A percentile compares a stretch with the other conserved stretches of the same genome.
Conservation (phyloP, 768 basidiomycete species). For the Sporobolomyces roseus region DNA sequence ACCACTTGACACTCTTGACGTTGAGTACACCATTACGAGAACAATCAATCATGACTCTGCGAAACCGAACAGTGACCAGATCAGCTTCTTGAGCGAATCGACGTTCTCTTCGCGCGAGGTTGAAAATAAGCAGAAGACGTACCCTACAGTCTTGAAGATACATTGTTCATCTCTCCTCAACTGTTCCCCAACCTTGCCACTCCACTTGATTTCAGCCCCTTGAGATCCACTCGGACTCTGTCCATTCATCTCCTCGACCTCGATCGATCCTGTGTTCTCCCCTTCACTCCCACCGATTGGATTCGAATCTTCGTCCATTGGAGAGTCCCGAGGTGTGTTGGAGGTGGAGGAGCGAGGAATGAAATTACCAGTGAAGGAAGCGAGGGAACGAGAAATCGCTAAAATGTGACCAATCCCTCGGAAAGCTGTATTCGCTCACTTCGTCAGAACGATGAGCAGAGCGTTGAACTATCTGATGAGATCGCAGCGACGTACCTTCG, state of each 20-base stretch:
- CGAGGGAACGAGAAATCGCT: constrained; percentile 32
- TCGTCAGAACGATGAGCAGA: too few species aligned
- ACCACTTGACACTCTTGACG: constrained; percentile 30
- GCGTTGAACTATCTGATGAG: too few species aligned
- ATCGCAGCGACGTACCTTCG: constrained; percentile 28
- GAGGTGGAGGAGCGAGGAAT: neutral
- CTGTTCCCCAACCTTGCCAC: constrained; percentile 25
- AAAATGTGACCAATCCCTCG: constrained; percentile 42
- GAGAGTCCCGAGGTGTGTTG: constrained; percentile 1
- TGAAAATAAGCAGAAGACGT: neutral
- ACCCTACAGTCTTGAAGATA: constrained; percentile 42
- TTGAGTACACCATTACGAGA: constrained; percentile 42
- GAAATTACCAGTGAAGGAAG: constrained; percentile 24
- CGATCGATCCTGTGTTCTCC: neutral
- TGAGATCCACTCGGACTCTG: neutral
- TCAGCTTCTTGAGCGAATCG: neutral
- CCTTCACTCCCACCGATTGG: neutral
- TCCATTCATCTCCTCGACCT: neutral
- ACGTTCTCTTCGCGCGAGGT: neutral
- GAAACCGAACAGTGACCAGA: neutral
- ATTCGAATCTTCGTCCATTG: constrained; percentile 27
- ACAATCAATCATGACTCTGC: constrained; percentile 44
- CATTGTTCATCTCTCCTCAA: constrained; percentile 36
- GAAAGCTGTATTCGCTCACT: too few species aligned
- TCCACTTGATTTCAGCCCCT: constrained; percentile 30